Evolutionary conservation across 345 rosid species (phyloP).

Genomic region (Balakata baccata): DNA sequence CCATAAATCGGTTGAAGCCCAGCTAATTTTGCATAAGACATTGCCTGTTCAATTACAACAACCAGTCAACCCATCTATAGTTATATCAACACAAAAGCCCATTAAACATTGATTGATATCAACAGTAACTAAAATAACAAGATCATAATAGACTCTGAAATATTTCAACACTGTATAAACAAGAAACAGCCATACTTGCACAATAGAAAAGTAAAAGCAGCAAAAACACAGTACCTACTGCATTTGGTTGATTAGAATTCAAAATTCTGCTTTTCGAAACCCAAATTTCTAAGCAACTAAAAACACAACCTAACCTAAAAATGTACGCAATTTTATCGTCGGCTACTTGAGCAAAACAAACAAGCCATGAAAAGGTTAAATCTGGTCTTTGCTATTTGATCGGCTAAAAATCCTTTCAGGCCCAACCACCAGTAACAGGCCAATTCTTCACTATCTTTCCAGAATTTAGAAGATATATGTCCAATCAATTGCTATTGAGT

Average conservation of each 20-base stretch:
- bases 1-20: conserved; percentile 93
- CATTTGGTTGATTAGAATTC: neutral
- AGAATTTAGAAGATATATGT: neutral
- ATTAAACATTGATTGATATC: neutral
- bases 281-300: neutral
- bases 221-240: neutral
- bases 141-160: neutral
- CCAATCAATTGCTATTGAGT: conserved; percentile 7
- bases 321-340: neutral
- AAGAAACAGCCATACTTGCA: neutral
- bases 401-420: neutral
- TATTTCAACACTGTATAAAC: neutral
- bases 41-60: conserved; percentile 66
- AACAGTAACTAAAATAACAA: conserved; percentile 3
- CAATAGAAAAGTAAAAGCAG: neutral
- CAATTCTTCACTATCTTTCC: neutral
- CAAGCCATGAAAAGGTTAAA: neutral
- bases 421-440: neutral
- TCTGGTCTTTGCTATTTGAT: neutral
- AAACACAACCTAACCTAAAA: neutral
- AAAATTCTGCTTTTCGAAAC: neutral
- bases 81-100: neutral
- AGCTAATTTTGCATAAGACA: conserved; percentile 98
- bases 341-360: neutral
- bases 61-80: conserved; percentile 6